Base-by-base conservation (phyloP, 768 basidiomycete species). In the Brasilioporus rufonigricans region DNA sequence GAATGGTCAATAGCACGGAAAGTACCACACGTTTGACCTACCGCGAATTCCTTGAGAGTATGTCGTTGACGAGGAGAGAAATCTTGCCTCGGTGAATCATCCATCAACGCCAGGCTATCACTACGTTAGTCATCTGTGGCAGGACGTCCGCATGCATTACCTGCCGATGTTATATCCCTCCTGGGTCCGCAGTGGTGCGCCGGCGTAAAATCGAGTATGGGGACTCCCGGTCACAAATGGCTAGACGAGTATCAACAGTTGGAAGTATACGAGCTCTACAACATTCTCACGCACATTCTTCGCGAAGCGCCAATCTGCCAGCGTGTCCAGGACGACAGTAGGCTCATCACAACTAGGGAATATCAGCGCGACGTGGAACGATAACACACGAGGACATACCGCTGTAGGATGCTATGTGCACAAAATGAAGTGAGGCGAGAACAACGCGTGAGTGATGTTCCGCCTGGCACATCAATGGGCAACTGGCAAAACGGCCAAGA, bases 11-110 rank as follows among this genome's bases (percentile, higher is more conserved):
- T 44, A 52, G 33, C n/a, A 52, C 24, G 14, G 21, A 47, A 46
- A 5, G 5, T 7, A 29, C 11, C 19, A 38, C 14, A 44, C 5
- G 1, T 35, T n/a, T 51, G 27, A 65, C 77, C 38, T 58, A 78
- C 75, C 53, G 95, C 94, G 65, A 97, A 97, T 70, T 97, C 95
- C 68, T 96, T 96, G 58, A 98, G 76, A 3, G 92, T 92, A 74
- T 96, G 90, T 44, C 93, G 76, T 62, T 94, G 91, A 43, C 94
- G 77, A 10, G 94, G 93, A 10, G 87, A 85, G 65, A 95, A 97
- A 55, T 95, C 93, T 19, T 82, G 77, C 44, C 89, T 79, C 2
- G 93, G 91, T 38, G 82, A 76, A 63, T 93, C 90, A 59, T 94
- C 92, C 57, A 94, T 83, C 31, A 98, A 80, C 35, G 91, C 87